A percentile compares a stretch with the other conserved stretches of the same genome.
Conservation (phyloP, 1,284 basidiomycete species). For the Austropuccinia psidii region DNA sequence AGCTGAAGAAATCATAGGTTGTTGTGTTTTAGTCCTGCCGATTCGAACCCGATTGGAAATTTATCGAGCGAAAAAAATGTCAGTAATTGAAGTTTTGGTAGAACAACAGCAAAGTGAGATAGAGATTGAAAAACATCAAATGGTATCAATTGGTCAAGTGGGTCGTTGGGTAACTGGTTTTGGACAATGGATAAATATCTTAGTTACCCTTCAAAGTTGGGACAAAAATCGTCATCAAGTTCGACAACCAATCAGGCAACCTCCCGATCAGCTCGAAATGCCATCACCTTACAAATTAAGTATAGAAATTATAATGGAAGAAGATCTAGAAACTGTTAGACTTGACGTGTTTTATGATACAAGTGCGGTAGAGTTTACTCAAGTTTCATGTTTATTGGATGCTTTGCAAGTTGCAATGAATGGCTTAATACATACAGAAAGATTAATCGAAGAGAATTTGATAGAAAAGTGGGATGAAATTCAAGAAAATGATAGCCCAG, state of each 20-base stretch:
- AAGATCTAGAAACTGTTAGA: background rate
- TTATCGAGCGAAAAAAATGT: background rate
- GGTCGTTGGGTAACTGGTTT: background rate
- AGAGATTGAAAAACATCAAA: constrained; percentile 38
- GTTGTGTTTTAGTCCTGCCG: constrained; percentile 42
- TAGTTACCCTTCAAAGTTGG: constrained; percentile 41
- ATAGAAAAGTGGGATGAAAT: no score
- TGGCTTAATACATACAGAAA: no score
- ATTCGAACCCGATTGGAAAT: constrained; percentile 35
- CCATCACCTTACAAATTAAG: constrained; percentile 41
- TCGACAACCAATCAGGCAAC: constrained; percentile 39
- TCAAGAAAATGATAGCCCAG: background rate
- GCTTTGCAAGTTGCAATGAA: no score
- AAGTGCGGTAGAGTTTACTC: no score
- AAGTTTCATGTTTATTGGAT: constrained; percentile 39
- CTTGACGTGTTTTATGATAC: constrained; percentile 19
- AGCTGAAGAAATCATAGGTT: constrained; percentile 42
- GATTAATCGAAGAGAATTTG: no score
- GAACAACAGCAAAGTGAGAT: constrained; percentile 36
- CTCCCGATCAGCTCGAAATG: constrained; percentile 41
- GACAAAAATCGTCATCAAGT: background rate
- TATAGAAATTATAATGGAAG: constrained; percentile 40
- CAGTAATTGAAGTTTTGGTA: background rate
- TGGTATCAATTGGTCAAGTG: background rate
- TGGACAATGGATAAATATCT: constrained; percentile 38